Evolutionary conservation across 1,139 yeast species (phyloP), one percentile per base, ranked within the genome.

Genomic region (Yamadazyma pseudoaaseri): DNA sequence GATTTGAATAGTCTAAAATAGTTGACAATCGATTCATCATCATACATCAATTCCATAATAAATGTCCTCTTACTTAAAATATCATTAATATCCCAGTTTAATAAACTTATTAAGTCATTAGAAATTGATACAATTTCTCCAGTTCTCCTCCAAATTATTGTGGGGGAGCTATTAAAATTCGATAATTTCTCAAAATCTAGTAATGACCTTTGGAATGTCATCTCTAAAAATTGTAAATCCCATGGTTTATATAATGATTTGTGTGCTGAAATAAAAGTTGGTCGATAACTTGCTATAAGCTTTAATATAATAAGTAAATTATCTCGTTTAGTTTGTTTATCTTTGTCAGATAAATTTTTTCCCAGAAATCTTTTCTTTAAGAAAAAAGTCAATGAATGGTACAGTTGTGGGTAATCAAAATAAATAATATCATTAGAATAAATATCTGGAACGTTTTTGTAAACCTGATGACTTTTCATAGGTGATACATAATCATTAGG

Each of bases 131-230:
- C 86, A 26, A 83, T 77, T 51, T 83, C 90, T 5, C 90, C 89
- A 0, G 90, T 80, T 29, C 90, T 62, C 48, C 90, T 66, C 90
- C 90, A 83, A 43, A 82, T 81, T 8, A 82, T 77, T 3, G 87
- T 79, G 2, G 90, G 90, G 1, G 83, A 74, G 26, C 79, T 73
- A 35, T 76, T 73, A 43, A 74, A 53, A 16, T 81, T 76, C 22
- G 79, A 74, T 16, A 78, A 62, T 29, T 72, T 54, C 52, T 83
- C 89, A 48, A 79, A 79, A 48, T 82, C 89, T 12, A 83, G 54
- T 20, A 83, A 56, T 1, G 86, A 76, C 42, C 90, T 57, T 49
- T 83, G 90, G 47, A 82, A 77, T 9, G 81, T 73, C 60, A 83
- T 62, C 49, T 83, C 92, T 12, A 84, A 73, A 43, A 81, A 73